These are phyloP conservation scores for Candida tropicalis DNA, from an alignment of 1,139 yeast species.

Conservation along the genomic window DNA sequence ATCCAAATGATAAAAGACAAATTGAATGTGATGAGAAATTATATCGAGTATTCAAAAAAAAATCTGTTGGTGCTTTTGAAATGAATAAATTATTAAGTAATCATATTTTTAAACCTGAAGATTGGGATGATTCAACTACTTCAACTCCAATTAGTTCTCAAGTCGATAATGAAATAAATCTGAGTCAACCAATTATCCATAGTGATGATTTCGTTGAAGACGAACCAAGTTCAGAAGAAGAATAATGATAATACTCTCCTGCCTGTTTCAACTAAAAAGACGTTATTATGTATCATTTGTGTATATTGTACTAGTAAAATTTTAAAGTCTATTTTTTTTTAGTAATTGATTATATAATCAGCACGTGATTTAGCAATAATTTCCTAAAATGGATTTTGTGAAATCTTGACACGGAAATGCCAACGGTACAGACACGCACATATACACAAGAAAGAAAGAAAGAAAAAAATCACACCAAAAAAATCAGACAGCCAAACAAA, in stretches of 20 bases:
- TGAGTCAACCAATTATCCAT: background rate
- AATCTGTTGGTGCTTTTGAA: slow-evolving; percentile 62
- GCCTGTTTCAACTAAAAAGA: no score
- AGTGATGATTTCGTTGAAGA: slow-evolving; percentile 5
- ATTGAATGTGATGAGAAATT: slow-evolving; percentile 70
- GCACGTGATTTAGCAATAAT: background rate
- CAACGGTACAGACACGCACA: no score
- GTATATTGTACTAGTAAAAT: no score
- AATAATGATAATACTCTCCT: no score
- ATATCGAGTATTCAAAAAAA: slow-evolving; percentile 58
- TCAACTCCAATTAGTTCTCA: background rate
- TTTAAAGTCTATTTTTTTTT: no score
- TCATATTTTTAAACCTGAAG: slow-evolving; percentile 55
- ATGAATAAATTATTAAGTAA: slow-evolving; percentile 62
- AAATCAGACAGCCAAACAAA: background rate
- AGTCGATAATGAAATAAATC: slow-evolving; percentile 1
- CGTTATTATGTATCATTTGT: no score
- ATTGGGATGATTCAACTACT: slow-evolving; percentile 14
- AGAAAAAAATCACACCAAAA: no score
- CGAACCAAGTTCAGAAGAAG: slow-evolving; percentile 12
- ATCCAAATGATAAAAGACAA: slow-evolving; percentile 67
- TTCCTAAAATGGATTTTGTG: slow-evolving; percentile 5
- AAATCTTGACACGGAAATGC: no score
- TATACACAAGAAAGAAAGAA: no score
- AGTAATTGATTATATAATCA: no score